Base-by-base conservation (phyloP, 257 asterid genomes). In the Solanum ossicruentum region DNA sequence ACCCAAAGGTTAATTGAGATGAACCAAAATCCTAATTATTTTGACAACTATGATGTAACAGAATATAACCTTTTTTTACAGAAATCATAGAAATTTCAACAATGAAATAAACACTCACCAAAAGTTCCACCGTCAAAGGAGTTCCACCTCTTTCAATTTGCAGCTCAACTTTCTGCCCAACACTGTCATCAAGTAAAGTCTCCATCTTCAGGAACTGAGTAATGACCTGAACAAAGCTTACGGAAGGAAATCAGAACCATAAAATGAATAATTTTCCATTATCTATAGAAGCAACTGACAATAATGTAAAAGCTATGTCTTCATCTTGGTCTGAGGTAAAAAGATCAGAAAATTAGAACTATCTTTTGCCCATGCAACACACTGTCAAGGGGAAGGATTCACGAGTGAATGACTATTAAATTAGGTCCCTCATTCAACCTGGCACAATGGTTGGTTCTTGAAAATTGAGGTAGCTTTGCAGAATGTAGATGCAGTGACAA, bases 71-170 rank as follows among this genome's bases (percentile, higher is more conserved):
- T 10, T 54, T n/a, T 47, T 7, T 51, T 65, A 47, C 70, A 52
- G 20, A 52, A 60, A 80, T 57, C 60, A 47, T 80, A 55, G 49
- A 41, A 41, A 84, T 41, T 23, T 23, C 84, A 63, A 67, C 39
- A 55, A 57, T 45, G 5, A 67, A 81, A 3, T 12, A n/a, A 78
- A 86, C 85, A 87, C 96, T 88, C 81, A 95, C 98, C 93, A 80
- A 87, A 89, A 97, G 89, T 78, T 90, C 90, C 86, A 97, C 89
- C 52, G 93, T 92, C 92, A 97, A 85, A 21, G 98, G 88, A 88
- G 91, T 92, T 87, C 98, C 99, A 75, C 99, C 99, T 90, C 99
- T 91, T 93, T 97, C 99, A 90, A 97, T 92, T 89, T 93, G 97
- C 77, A 97, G 97, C 88, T 97, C 97, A 85, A 95, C 88, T 63